Base-by-base conservation (phyloP, 495 filamentous ascomycete species). In the Lepidopterella palustris region DNA sequence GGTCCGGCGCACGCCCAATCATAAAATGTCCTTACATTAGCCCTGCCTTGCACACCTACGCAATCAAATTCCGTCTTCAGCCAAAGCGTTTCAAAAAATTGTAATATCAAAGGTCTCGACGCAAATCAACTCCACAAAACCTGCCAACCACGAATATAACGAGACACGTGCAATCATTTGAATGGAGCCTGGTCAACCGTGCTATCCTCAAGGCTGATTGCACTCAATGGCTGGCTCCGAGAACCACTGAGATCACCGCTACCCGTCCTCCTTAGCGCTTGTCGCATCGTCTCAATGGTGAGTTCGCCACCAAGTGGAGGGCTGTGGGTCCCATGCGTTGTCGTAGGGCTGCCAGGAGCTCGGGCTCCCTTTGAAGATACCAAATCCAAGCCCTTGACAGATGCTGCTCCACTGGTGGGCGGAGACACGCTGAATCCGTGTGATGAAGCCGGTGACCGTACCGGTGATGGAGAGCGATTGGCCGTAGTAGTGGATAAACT, bases 231-330 rank as follows among this genome's bases (percentile, higher is more conserved):
- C 50, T 82, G 80, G 70, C 85, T 87, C 61, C 79, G 74, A 42
- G 78, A 72, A 29, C 78, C 79, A 59, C 82, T 82, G 63, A 95
- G 71, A 69, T 96, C 91, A 20, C 87, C 86, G 73, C 87, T 92
- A 9, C 83, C 87, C 3, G 89, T 93, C 73, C 87, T 84, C 71
- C 85, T 76, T 71, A 92, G 76, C 21, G 91, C 89, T 73, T 96
- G 89, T 50, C 84, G 79, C 90, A 96, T 93, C 8, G 90, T 96
- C 76, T 96, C 89, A 57, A 96, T 84, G 26, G 82, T 86, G 35
- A 95, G 72, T 62, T 95, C 90, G 0, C 88, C 87, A 26, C 62
- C 58, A 47, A 61, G 57, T 39, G 71, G 63, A 18, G 74, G 68
- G 49, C 62, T 71, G 29, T 68, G 67, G 42, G 74, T 64, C 52